Conservation (phyloP, 2,329 filamentous ascomycete species). For the Hypoxylon sp. region DNA sequence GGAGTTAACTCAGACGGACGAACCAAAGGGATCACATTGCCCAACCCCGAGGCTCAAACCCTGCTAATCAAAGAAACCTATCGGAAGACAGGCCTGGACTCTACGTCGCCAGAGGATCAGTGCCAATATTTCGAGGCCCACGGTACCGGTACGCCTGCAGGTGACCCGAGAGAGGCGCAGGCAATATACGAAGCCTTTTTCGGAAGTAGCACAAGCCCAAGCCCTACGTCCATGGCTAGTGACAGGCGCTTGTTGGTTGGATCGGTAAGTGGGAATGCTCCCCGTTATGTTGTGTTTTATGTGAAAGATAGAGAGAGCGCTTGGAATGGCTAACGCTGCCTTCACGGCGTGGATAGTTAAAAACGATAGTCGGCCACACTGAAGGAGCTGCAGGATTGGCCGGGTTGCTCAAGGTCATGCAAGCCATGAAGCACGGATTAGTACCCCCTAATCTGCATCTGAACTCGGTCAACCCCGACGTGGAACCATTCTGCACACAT, state of each 20-base stretch:
- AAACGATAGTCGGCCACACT: slow-evolving; percentile 64
- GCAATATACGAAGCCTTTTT: slow-evolving; percentile 63
- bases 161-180: slow-evolving; percentile 61
- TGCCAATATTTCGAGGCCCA: slow-evolving; percentile 66
- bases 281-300: background rate
- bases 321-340: background rate
- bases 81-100: slow-evolving; percentile 59
- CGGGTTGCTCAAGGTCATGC: slow-evolving; percentile 62
- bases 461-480: slow-evolving; percentile 57
- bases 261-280: slow-evolving; percentile 43
- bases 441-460: slow-evolving; percentile 63
- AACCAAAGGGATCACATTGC: slow-evolving; percentile 69
- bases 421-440: slow-evolving; percentile 58
- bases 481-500: slow-evolving; percentile 56
- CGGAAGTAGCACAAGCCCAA: slow-evolving; percentile 14
- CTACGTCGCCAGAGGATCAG: slow-evolving; percentile 51
- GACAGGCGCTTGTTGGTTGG: slow-evolving; percentile 56
- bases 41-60: slow-evolving; percentile 62
- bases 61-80: slow-evolving; percentile 63
- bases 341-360: slow-evolving; percentile 55
- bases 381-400: slow-evolving; percentile 66
- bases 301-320: background rate
- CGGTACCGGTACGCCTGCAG: slow-evolving; percentile 58
- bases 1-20: slow-evolving; percentile 66
- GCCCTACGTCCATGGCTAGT: slow-evolving; percentile 16